Evolutionary conservation across 2,329 filamentous ascomycete genomes (phyloP), one percentile per base, ranked within the genome.

Genomic region (Fusarium sp.): DNA sequence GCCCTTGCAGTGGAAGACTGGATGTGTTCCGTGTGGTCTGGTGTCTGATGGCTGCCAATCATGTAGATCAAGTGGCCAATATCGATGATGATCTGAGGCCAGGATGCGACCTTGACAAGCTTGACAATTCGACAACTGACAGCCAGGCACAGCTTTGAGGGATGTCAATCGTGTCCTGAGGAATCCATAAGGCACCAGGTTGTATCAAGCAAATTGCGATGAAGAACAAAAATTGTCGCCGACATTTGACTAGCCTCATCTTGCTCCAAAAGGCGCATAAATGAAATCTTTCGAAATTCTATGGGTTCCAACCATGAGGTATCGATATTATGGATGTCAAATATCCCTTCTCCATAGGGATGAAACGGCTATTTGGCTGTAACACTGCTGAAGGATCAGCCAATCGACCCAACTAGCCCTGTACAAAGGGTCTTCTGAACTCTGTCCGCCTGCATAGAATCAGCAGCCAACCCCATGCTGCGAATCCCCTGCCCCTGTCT

Each of bases 1-100:
- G 70, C 70, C 71, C 71, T 69, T 73, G 71, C 71, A 73, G 71
- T 68, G 62, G 48, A 54, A 60, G 48, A 55, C 59, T 61, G 63
- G 70, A 60, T 63, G 55, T 59, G 62, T 71, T 67, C 70, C 66
- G 70, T 63, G 48, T 68, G 64, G 66, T 71, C 58, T 66, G 54
- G 63, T 57, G 61, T 60, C 37, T 68, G 56, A 31, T 55, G n/a
- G 54, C 56, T 55, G 58, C 39, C 57, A 69, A 63, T 66, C 69
- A 67, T 52, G 54, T 66, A 66, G 68, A 61, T 62, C 66, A 48
- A 58, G 60, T 68, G 66, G 49, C 65, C 44, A 70, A 66, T 64
- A 60, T 70, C 56, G 60, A 66, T 58, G 48, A 69, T 70, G 70
- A 72, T 73, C 70, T 60, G 70, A 73, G 62, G 61, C 70, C 48